These are phyloP conservation scores for Apiospora phragmitis DNA, from an alignment of 2,329 filamentous ascomycete genomes.

Conservation along the genomic window DNA sequence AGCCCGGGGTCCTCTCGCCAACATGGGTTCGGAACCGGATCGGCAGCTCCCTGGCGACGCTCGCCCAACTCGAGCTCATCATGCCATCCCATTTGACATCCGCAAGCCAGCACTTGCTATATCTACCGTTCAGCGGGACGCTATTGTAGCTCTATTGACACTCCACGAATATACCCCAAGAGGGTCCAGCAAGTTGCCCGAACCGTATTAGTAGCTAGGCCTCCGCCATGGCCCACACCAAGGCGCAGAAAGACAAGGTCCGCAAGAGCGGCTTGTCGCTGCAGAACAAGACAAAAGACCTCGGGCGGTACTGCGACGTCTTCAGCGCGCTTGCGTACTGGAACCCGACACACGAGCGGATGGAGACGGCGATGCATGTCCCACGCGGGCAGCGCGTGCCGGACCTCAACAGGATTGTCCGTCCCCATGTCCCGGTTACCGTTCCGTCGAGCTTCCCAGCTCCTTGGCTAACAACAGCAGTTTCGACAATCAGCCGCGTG, in stretches of 20 bases:
- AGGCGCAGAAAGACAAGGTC: not conserved
- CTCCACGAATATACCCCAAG: not conserved
- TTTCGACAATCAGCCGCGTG: not conserved
- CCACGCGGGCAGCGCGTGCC: too few species aligned
- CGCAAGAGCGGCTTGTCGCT: not conserved
- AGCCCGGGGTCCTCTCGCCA: not conserved
- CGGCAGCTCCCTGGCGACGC: not conserved
- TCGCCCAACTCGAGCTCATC: not conserved
- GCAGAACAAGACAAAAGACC: too few species aligned
- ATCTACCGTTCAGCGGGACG: not conserved
- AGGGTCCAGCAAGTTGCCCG: not conserved
- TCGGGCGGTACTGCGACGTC: too few species aligned
- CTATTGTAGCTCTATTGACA: not conserved
- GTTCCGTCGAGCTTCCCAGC: not conserved
- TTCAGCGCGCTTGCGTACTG: too few species aligned
- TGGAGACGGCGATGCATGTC: not conserved
- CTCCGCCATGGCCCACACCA: not conserved
- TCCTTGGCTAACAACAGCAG: not conserved
- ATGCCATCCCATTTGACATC: not conserved
- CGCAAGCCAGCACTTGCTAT: not conserved
- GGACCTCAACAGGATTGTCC: not conserved
- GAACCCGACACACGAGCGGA: not conserved
- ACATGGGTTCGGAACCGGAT: not conserved
- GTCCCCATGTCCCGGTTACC: not conserved
- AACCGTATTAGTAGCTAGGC: not conserved